phyloP scores from a whole-genome alignment of 768 basidiomycete species.

The Suillus alpinus region DNA sequence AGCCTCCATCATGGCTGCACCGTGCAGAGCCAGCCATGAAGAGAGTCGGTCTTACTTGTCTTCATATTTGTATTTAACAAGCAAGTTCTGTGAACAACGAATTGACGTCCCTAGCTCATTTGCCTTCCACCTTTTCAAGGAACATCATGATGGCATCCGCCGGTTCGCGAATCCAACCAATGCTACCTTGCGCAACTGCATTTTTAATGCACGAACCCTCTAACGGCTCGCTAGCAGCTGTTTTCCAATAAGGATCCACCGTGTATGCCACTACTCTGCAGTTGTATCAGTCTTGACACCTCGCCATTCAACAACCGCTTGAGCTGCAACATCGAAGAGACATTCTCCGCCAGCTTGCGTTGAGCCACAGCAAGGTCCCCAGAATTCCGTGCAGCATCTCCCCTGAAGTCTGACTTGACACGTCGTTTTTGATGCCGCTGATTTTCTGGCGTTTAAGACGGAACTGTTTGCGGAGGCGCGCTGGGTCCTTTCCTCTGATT shows the following conservation, averaged over 20 bases:
- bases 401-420: not conserved
- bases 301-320: not conserved
- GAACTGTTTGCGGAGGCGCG: not conserved
- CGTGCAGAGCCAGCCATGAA: conserved; percentile 17
- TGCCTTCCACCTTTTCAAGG: conserved; percentile 57
- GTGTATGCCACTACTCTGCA: not conserved
- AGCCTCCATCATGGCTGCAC: too few species aligned
- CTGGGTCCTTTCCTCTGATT: not conserved
- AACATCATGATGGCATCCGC: conserved; percentile 42
- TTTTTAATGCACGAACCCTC: not conserved
- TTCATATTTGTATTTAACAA: conserved; percentile 20
- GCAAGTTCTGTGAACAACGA: conserved; percentile 2
- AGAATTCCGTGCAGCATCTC: not conserved
- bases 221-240: not conserved
- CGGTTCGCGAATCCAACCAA: conserved; percentile 28
- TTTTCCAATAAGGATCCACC: not conserved
- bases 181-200: not conserved
- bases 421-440: not conserved
- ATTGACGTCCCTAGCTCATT: conserved; percentile 39
- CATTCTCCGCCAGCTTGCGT: not conserved
- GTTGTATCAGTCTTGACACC: not conserved
- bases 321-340: not conserved
- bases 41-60: conserved; percentile 19
- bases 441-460: not conserved
- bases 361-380: not conserved